Percentiles rank a stretch among this genome's conserved stretches.
These are phyloP conservation scores for Cadophora sp. DNA, from an alignment of 2,329 filamentous ascomycete species.

Conservation along the genomic window DNA sequence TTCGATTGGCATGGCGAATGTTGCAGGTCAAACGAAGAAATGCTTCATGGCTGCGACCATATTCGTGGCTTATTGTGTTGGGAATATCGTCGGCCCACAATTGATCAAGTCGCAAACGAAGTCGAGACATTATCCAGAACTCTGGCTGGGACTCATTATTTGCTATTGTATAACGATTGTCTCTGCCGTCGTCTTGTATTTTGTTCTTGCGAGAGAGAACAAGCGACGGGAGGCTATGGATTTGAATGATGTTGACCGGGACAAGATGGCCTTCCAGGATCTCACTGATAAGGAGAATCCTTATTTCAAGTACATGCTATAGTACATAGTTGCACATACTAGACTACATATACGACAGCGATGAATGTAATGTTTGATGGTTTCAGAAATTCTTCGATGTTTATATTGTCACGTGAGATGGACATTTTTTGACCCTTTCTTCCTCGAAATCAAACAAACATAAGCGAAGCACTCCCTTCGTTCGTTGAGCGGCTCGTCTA, in stretches of 20 bases:
- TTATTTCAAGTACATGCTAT: slow-evolving; percentile 63
- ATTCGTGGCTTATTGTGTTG: slow-evolving; percentile 78
- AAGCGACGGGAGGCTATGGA: slow-evolving; percentile 54
- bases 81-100: slow-evolving; percentile 79
- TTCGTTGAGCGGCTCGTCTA: too few species aligned
- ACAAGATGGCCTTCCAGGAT: slow-evolving; percentile 70
- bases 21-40: slow-evolving; percentile 80
- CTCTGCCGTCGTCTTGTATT: slow-evolving; percentile 61
- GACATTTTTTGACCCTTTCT: not conserved
- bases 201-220: slow-evolving; percentile 66
- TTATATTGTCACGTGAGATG: not conserved
- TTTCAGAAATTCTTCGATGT: not conserved
- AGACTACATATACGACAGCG: not conserved
- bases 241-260: slow-evolving; percentile 66
- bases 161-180: slow-evolving; percentile 73
- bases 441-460: too few species aligned
- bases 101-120: slow-evolving; percentile 72
- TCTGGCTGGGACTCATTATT: slow-evolving; percentile 74
- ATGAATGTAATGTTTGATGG: not conserved
- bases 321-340: not conserved
- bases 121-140: slow-evolving; percentile 69
- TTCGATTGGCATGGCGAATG: slow-evolving; percentile 67
- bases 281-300: slow-evolving; percentile 73
- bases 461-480: too few species aligned
- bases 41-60: slow-evolving; percentile 76